These are phyloP conservation scores for Solanum tarijense DNA, from an alignment of 257 asterid species.

Conservation along the genomic window DNA sequence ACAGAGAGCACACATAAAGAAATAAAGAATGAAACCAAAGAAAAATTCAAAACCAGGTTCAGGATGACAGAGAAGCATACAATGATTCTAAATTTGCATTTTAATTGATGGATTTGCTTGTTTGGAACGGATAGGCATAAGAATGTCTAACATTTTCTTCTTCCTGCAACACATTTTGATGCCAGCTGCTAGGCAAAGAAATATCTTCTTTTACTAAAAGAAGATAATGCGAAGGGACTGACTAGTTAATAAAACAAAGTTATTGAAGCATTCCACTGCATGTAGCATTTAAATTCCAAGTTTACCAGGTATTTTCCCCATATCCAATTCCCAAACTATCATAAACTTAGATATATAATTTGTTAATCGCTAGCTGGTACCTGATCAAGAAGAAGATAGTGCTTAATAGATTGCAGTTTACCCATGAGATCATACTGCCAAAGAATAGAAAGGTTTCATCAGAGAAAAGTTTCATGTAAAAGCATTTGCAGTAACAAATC, in stretches of 20 bases:
- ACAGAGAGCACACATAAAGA: background rate
- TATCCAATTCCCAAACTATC: background rate
- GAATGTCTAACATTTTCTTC: background rate
- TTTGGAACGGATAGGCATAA: background rate
- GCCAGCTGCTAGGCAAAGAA: background rate
- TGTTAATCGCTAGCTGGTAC: constrained; percentile 20
- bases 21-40: constrained; percentile 5
- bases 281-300: background rate
- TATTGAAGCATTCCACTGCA: background rate
- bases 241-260: background rate
- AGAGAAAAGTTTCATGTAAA: constrained; percentile 1
- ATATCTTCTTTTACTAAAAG: background rate
- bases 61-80: background rate
- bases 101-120: background rate
- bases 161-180: background rate
- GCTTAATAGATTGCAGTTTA: constrained; percentile 89
- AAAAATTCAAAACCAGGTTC: background rate
- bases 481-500: background rate
- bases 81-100: background rate
- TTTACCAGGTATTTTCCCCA: background rate
- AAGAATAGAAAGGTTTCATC: constrained; percentile 13
- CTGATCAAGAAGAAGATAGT: constrained; percentile 99
- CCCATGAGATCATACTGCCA: constrained; percentile 96
- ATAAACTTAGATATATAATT: background rate
- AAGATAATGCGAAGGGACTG: background rate